These are phyloP conservation scores for Fusarium oxysporum DNA, from an alignment of 2,329 filamentous ascomycete genomes.

Conservation along the genomic window DNA sequence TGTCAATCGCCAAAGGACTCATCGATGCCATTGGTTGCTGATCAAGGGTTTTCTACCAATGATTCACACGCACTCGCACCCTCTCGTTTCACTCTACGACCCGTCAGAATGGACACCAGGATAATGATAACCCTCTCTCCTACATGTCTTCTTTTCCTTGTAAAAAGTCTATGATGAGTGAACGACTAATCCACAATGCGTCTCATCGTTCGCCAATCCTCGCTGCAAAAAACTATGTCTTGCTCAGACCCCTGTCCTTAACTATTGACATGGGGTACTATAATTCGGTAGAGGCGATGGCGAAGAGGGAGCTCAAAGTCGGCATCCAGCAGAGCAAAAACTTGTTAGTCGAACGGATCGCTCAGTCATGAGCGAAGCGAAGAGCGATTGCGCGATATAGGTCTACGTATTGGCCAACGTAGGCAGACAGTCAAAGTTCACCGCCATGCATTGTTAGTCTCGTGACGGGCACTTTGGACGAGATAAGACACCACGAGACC, in stretches of 20 bases:
- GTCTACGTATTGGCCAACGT: conserved; percentile 14
- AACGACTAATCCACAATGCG: conserved; percentile 31
- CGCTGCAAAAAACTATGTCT: conserved; percentile 20
- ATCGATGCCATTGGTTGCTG: conserved; percentile 35
- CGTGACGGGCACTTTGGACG: conserved; percentile 21
- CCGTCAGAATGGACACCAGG: conserved; percentile 32
- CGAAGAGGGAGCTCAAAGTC: conserved; percentile 8
- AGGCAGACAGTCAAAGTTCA: conserved; percentile 19
- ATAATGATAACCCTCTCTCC: conserved; percentile 28
- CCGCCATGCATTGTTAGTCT: conserved; percentile 30
- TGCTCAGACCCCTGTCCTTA: conserved; percentile 21
- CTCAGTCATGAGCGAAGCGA: neutral
- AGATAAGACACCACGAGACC: conserved; percentile 33
- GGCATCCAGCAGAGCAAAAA: conserved; percentile 14
- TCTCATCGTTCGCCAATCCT: conserved; percentile 44
- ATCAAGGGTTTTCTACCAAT: conserved; percentile 43
- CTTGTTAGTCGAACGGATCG: conserved; percentile 16
- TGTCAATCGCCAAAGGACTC: conserved; percentile 26
- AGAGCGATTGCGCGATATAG: conserved; percentile 22
- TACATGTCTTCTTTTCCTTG: conserved; percentile 39
- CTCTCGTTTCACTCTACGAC: conserved; percentile 40
- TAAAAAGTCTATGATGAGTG: conserved; percentile 7
- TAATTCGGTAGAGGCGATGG: conserved; percentile 29
- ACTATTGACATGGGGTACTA: conserved; percentile 39
- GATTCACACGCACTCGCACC: conserved; percentile 13